These are phyloP conservation scores for Phylloporus sp. DNA, from an alignment of 768 basidiomycete species.

Conservation along the genomic window DNA sequence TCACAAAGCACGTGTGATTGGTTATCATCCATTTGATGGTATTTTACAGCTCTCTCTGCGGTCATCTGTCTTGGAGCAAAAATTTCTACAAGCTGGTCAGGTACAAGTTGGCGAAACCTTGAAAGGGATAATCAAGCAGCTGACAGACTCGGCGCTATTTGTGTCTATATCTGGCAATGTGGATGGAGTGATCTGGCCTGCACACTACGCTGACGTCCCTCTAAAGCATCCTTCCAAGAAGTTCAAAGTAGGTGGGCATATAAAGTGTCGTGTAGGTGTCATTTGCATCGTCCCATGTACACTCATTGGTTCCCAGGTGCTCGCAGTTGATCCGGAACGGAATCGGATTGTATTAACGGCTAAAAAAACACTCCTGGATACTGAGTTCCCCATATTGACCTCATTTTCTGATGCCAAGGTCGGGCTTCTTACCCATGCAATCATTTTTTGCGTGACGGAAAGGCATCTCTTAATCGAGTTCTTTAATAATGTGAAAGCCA, in stretches of 20 bases:
- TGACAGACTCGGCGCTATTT: slow-evolving; percentile 79
- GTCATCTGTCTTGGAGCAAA: slow-evolving; percentile 76
- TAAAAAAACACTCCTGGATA: slow-evolving; percentile 86
- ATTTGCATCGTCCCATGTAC: not conserved
- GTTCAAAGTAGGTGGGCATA: slow-evolving; percentile 76
- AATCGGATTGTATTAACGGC: slow-evolving; percentile 84
- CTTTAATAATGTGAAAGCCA: slow-evolving; percentile 82
- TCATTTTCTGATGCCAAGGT: slow-evolving; percentile 61
- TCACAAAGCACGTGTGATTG: slow-evolving; percentile 84
- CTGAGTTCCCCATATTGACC: slow-evolving; percentile 66
- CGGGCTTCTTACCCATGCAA: slow-evolving; percentile 74
- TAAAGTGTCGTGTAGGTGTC: slow-evolving; percentile 77
- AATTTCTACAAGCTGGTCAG: slow-evolving; percentile 79
- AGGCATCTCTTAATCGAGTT: slow-evolving; percentile 85
- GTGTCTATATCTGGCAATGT: slow-evolving; percentile 83
- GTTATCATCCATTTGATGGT: slow-evolving; percentile 82
- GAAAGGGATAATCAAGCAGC: slow-evolving; percentile 82
- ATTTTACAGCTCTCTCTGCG: slow-evolving; percentile 85
- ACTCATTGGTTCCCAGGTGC: slow-evolving; percentile 49
- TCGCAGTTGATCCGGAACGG: slow-evolving; percentile 75
- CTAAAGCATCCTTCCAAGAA: slow-evolving; percentile 90
- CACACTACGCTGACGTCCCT: slow-evolving; percentile 92
- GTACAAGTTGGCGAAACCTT: slow-evolving; percentile 82
- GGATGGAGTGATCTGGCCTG: slow-evolving; percentile 91
- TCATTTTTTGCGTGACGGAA: slow-evolving; percentile 78